Base-by-base conservation (phyloP, 2,329 filamentous ascomycete genomes). In the Cadophora gregata region DNA sequence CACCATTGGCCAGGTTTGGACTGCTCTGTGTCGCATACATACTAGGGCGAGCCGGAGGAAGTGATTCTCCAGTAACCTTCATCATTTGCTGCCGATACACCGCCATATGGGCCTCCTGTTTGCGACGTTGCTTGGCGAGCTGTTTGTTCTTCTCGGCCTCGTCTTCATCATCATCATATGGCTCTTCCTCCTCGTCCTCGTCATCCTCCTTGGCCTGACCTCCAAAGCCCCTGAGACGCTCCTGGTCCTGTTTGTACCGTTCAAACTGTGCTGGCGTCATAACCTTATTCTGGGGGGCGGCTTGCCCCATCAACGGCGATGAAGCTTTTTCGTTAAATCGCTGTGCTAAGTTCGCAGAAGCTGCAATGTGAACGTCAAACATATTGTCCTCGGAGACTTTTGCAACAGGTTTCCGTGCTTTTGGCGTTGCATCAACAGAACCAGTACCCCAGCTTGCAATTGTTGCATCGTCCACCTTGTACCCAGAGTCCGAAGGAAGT, bases 1-100 rank as follows among this genome's bases (percentile, higher is more conserved):
- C 79, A 7, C 79, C 79, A 65, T 62, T 68, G 48, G 69, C 76
- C 24, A 91, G 77, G 69, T 88, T 89, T 1, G 90, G 88, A 4
- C 87, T 86, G 76, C 89, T 92, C 74, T 84, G 82, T 4, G 86
- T 87, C 38, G 84, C 81, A 21, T 85, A 82, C 59, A 81, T 80
- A 16, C 86, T 84, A n/a, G 88, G 86, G 29, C 83, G 78, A 12
- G 81, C 72, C 50, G 81, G 79, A 12, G 83, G 66, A 78, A 84
- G 78, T 25, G 88, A 81, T 72, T 95, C 92, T 58, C 93, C 93
- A 0, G 93, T 96, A 33, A 96, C 91, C 80, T 97, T 97, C 91
- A 95, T 97, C 93, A 97, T 97, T 79, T 96, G 92, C 78, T 97
- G 93, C 66, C 93, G 88, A 78, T 97, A 97, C 1, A 97, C 90